phyloP scores from a whole-genome alignment of 2,329 filamentous ascomycete genomes.

The Xylaria sp. region DNA sequence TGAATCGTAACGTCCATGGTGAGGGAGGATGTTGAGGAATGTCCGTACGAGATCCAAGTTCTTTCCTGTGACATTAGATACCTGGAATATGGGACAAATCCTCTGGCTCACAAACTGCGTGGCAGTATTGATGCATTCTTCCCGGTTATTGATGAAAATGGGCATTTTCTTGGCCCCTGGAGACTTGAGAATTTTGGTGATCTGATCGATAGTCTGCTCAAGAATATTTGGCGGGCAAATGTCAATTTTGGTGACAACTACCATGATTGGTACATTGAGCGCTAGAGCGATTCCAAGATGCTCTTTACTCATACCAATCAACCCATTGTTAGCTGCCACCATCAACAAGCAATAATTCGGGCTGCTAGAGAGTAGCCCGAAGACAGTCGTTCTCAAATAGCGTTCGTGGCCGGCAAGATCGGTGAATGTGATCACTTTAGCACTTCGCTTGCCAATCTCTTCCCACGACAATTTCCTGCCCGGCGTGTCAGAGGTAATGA shows the following conservation, averaged over 20 bases:
- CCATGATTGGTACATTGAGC: slow-evolving; percentile 97
- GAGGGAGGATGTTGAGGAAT: slow-evolving; percentile 94
- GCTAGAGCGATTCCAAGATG: slow-evolving; percentile 94
- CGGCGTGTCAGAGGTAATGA: slow-evolving; percentile 82
- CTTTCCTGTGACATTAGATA: slow-evolving; percentile 96
- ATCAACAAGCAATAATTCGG: slow-evolving; percentile 98
- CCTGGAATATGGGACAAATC: slow-evolving; percentile 97
- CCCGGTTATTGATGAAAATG: slow-evolving; percentile 90
- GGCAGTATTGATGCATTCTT: slow-evolving; percentile 94
- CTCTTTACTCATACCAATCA: slow-evolving; percentile 98
- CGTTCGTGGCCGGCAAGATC: slow-evolving; percentile 96
- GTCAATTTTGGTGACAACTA: slow-evolving; percentile 97
- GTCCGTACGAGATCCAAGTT: slow-evolving; percentile 89
- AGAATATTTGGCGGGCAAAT: slow-evolving; percentile 97
- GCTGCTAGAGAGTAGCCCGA: slow-evolving; percentile 91
- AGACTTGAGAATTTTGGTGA: slow-evolving; percentile 92
- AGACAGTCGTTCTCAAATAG: slow-evolving; percentile 95
- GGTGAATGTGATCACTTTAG: slow-evolving; percentile 97
- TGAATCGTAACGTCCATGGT: slow-evolving; percentile 91
- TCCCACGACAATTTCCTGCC: slow-evolving; percentile 92
- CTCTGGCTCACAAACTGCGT: slow-evolving; percentile 95
- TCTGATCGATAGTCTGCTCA: slow-evolving; percentile 89
- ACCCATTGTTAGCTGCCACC: slow-evolving; percentile 97
- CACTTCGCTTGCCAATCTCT: slow-evolving; percentile 92
- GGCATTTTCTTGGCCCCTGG: slow-evolving; percentile 95